Percentiles rank a stretch among this genome's conserved stretches.
These are phyloP conservation scores for Mycena epipterygia DNA, from an alignment of 768 basidiomycete species.

Conservation along the genomic window DNA sequence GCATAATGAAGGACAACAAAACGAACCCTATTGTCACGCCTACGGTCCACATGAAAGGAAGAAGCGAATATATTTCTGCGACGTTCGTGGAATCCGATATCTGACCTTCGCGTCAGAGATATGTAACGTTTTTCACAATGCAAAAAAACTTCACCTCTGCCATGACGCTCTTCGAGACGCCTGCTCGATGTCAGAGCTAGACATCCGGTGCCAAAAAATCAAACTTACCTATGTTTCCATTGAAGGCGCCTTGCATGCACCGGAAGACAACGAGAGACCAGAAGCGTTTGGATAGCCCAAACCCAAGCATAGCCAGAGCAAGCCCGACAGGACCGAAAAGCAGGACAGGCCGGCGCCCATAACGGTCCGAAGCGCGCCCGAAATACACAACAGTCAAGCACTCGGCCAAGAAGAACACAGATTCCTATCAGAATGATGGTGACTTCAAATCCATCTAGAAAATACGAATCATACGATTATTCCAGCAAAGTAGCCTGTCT, in stretches of 20 bases:
- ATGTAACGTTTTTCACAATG: background rate
- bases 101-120: slow-evolving; percentile 31
- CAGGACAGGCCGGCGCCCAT: slow-evolving; percentile 33
- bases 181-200: slow-evolving; percentile 1
- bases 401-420: slow-evolving; percentile 46
- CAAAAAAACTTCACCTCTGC: slow-evolving; percentile 29
- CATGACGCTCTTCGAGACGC: slow-evolving; percentile 41
- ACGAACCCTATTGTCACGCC: slow-evolving; percentile 51
- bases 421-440: slow-evolving; percentile 36
- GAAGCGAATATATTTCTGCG: slow-evolving; percentile 53
- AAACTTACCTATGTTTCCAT: slow-evolving; percentile 55
- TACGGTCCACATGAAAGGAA: slow-evolving; percentile 51
- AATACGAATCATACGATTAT: slow-evolving; percentile 46
- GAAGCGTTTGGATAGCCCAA: slow-evolving; percentile 49
- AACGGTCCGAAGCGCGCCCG: slow-evolving; percentile 44
- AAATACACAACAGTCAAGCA: slow-evolving; percentile 40
- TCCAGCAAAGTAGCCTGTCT: slow-evolving; percentile 58
- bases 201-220: background rate
- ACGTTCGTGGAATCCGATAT: slow-evolving; percentile 55
- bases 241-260: slow-evolving; percentile 50
- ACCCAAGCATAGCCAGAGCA: slow-evolving; percentile 45
- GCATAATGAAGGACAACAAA: background rate
- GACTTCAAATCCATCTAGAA: background rate
- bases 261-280: slow-evolving; percentile 47
- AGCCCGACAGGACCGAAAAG: slow-evolving; percentile 51